Conservation (phyloP, 1,284 basidiomycete species). For the Cutaneotrichosporon curvatum region DNA sequence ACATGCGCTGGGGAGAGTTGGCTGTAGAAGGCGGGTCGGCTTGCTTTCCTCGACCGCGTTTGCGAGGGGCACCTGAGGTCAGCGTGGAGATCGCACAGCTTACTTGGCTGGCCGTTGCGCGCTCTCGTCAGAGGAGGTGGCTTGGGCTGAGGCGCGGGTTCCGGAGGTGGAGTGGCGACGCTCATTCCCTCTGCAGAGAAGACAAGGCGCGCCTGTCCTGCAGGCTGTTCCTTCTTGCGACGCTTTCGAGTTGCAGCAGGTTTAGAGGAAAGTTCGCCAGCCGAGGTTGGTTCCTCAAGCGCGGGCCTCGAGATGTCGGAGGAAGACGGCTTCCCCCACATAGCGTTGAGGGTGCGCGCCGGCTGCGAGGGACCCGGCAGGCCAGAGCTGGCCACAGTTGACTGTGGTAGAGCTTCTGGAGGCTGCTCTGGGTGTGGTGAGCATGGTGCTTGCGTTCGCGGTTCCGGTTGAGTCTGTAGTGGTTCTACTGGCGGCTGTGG, state of each 20-base stretch:
- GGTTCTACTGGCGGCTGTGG: neutral
- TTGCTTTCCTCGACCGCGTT: neutral
- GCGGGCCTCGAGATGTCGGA: too few species aligned
- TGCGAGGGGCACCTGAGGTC: neutral
- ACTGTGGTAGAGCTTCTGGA: too few species aligned
- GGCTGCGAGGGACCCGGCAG: too few species aligned
- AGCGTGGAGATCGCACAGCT: neutral
- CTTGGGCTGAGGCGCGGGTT: neutral
- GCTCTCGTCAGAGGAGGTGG: neutral
- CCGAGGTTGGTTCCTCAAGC: too few species aligned
- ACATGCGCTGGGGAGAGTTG: too few species aligned
- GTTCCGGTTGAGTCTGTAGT: too few species aligned
- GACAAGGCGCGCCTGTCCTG: constrained; percentile 9
- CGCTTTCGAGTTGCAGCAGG: constrained; percentile 7
- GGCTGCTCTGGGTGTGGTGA: too few species aligned
- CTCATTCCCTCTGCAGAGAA: constrained; percentile 8
- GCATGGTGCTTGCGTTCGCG: too few species aligned
- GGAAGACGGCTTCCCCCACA: too few species aligned
- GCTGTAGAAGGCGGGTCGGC: neutral
- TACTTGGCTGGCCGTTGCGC: too few species aligned
- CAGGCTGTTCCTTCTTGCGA: constrained; percentile 9
- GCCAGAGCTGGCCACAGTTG: neutral
- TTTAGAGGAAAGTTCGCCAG: too few species aligned
- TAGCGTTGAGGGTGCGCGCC: too few species aligned
- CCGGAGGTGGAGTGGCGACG: constrained; percentile 4